A percentile compares a stretch with the other conserved stretches of the same genome.
phyloP scores from a whole-genome alignment of 1,139 yeast genomes.

The Meyerozyma smithsonii region DNA sequence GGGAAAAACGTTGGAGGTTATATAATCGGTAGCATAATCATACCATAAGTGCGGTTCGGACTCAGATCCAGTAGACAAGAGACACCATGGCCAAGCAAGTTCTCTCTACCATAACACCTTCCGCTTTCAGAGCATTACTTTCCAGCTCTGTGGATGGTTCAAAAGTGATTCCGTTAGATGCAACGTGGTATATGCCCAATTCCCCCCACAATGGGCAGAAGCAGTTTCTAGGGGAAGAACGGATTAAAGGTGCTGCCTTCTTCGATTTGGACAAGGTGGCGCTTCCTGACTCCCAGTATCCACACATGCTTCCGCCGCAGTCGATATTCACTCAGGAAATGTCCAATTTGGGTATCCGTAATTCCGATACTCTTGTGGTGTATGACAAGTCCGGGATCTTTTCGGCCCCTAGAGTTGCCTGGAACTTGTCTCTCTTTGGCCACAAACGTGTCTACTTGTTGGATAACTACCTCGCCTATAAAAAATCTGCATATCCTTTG shows the following conservation, averaged over 20 bases:
- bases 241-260: conserved; percentile 66
- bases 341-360: conserved; percentile 40
- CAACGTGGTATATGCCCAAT: conserved; percentile 92
- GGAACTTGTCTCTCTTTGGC: conserved; percentile 80
- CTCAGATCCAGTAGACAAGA: neutral
- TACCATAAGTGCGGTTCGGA: neutral
- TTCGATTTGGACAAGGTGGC: conserved; percentile 76
- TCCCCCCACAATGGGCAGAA: conserved; percentile 52
- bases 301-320: conserved; percentile 82
- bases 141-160: conserved; percentile 13
- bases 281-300: conserved; percentile 55
- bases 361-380: conserved; percentile 62
- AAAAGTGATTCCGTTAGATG: conserved; percentile 68
- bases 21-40: neutral
- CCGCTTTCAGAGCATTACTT: conserved; percentile 18
- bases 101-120: conserved; percentile 16
- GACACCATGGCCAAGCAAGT: conserved; percentile 6
- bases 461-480: conserved; percentile 61
- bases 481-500: conserved; percentile 20
- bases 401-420: conserved; percentile 85
- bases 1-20: too few species aligned
- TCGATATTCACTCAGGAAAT: conserved; percentile 51
- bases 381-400: conserved; percentile 84
- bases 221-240: conserved; percentile 50
- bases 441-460: conserved; percentile 64